Evolutionary conservation across 1,139 yeast genomes (phyloP).

Genomic region (Blastobotrys buckinghamii): DNA sequence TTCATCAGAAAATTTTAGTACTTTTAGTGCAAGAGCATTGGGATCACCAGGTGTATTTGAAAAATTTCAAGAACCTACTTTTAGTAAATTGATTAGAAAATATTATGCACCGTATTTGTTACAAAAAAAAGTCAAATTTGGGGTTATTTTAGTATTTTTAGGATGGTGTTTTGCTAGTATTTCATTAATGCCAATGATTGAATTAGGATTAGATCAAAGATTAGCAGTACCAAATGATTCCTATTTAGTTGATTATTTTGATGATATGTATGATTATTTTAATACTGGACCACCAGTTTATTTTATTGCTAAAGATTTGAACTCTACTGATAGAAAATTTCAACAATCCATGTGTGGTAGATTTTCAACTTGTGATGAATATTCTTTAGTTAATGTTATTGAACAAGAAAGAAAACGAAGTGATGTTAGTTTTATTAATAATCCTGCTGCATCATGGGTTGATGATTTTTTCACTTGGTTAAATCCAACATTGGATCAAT

Average conservation of each 20-base stretch:
- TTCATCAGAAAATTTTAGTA: constrained; percentile 21
- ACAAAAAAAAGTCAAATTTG: constrained; percentile 40
- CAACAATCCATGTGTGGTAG: constrained; percentile 84
- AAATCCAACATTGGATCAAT: constrained; percentile 79
- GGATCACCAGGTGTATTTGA: constrained; percentile 28
- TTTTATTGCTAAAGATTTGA: constrained; percentile 63
- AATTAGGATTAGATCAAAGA: constrained; percentile 83
- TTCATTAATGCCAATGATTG: constrained; percentile 58
- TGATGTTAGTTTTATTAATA: constrained; percentile 57
- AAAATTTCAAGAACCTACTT: constrained; percentile 27
- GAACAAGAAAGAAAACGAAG: constrained; percentile 79
- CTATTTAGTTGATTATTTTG: constrained; percentile 70
- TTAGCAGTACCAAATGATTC: constrained; percentile 81
- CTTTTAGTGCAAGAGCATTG: constrained; percentile 20
- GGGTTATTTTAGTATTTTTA: constrained; percentile 49
- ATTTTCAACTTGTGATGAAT: constrained; percentile 75
- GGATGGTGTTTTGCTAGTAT: constrained; percentile 64
- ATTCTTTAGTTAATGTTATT: constrained; percentile 72
- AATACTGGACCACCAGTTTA: constrained; percentile 91
- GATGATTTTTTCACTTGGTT: constrained; percentile 87
- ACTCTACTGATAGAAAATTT: constrained; percentile 51
- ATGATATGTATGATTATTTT: constrained; percentile 65
- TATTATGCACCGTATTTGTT: constrained; percentile 57
- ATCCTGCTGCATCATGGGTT: constrained; percentile 87
- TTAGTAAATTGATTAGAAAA: constrained; percentile 38